Evolutionary conservation across 2,329 filamentous ascomycete genomes (phyloP), one percentile per base, ranked within the genome.

Genomic region (Penicillium aurantiogriseum): DNA sequence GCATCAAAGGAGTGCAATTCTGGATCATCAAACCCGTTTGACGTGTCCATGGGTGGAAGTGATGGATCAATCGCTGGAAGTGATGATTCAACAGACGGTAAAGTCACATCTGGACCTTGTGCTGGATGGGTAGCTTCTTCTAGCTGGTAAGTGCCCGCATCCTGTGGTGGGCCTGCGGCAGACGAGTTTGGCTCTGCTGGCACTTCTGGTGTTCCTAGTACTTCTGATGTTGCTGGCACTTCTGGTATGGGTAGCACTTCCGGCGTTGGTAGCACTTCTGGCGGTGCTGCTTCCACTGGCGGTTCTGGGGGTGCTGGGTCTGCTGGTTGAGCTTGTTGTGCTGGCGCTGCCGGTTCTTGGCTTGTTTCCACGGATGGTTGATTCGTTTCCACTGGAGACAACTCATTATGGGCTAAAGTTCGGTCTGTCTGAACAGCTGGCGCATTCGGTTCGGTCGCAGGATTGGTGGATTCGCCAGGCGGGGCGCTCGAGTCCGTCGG

Each of bases 1-100:
- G 56, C 56, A 49, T 68, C 63, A 51, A 67, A 67, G 15, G 61
- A 61, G 17, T 65, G 66, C 23, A 72, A 46, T 5, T 62, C 63
- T 13, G 65, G 49, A 36, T 73, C 70, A 23, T 68, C 59, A 9
- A 69, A 61, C 6, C 69, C 64, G 10, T 72, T 56, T 3, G 69
- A 63, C 4, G 66, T 60, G 27, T 71, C 63, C 42, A 63, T 56
- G 7, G 60, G 21, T 27, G 65, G 58, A 19, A 66, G 55, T 27
- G 64, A 57, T 17, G 64, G 58, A 51, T 67, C 68, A 27, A 67
- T 66, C 5, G 63, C 52, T 25, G 69, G 67, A 36, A 70, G 62
- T 6, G 69, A 62, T 23, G 64, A 58, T 27, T 67, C 67, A 11
- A 64, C 43, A 6, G 62, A 56, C n/a, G 56, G 54, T 15, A 56